Evolutionary conservation across 345 rosid genomes (phyloP), one percentile per base, ranked within the genome.

Genomic region (Salix udensis): DNA sequence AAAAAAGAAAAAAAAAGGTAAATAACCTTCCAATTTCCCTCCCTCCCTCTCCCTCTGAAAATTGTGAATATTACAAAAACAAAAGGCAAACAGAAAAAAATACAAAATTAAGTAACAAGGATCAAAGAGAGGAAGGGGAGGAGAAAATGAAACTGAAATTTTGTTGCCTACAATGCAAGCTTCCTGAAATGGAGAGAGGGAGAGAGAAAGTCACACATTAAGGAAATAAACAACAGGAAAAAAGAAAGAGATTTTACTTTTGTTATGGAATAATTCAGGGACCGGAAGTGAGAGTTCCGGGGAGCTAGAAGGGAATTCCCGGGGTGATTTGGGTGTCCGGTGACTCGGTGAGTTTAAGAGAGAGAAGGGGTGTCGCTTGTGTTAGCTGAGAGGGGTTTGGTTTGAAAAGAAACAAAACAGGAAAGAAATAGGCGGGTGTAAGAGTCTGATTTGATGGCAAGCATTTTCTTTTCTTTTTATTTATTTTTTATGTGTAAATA

Each of bases 401-500:
- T 77, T 82, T 69, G 84, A 55, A 73, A 42, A 23, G 77, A 77
- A 83, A 84, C 78, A 77, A 77, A 76, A 75, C 74, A 74, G 72
- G 70, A 75, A 82, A 78, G 76, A 74, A 78, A 80, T 64, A 77
- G 76, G 86, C 82, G 79, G 79, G 80, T 58, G 62, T 52, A 58
- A 58, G 62, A 58, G 14, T 58, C 62, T 58, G 13, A n/a, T 10
- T 13, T 58, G 62, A 58, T 58, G 28, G 6, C 14, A 23, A 23
- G 2, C 5, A 8, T n/a, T 58, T 9, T 55, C 21, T 9, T 9
- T 2, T n/a, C 9, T 55, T 55, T 55, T 1, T 8, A 21, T 55
- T n/a, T 0, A n/a, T 10, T 55, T n/a, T 1, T 26, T 26, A 26
- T 26, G 28, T 46, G 42, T 39, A 23, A 34, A 70, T 74, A 78